Base-by-base conservation (phyloP, 2,329 filamentous ascomycete genomes). In the Coccinonectria pachysandricola region DNA sequence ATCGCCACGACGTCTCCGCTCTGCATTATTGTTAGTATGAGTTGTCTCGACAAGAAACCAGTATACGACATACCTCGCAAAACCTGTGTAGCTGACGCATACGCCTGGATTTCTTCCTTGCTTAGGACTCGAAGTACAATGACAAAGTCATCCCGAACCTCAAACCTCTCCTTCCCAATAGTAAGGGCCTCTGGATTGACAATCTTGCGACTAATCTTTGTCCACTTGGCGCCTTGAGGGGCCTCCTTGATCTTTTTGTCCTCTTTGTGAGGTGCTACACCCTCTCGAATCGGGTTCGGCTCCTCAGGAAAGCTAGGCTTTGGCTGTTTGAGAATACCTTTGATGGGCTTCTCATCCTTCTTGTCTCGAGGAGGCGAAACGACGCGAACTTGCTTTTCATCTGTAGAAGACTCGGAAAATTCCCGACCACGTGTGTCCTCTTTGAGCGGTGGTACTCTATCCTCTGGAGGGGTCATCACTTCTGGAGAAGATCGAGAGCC, bases 251-350 rank as follows among this genome's bases (percentile, higher is more conserved):
- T 30, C 49, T 75, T 76, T 53, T 79, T 76, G 24, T 83, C 77
- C 49, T 93, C 85, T 57, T 93, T 94, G 48, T 93, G 72, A n/a
- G 87, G 87, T 2, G 87, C 86, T 6, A 94, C 88, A 10, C 87
- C 88, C 52, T 95, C 88, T 12, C 87, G 73, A 18, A 92, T 68
- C 0, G 84, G 79, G 39, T 86, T 79, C 1, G 75, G 72, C 35
- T 94, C 80, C 47, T 95, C 87, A 0, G 88, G 88, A 45, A 95
- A 96, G 45, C 79, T 80, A 14, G 69, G 66, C 10, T 75, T 85
- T 1, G 88, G 87, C 28, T 73, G 70, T 53, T 92, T 91, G 21
- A 96, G 64, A 30, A 96, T 96, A 10, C 86, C 79, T 53, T 81
- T 91, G 32, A 84, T 71, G 11, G 74, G 70, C 38, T 82, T 80